A percentile compares a stretch with the other conserved stretches of the same genome.
phyloP scores from a whole-genome alignment of 179 eudicot genomes.

The Heliamphora pulchella region DNA sequence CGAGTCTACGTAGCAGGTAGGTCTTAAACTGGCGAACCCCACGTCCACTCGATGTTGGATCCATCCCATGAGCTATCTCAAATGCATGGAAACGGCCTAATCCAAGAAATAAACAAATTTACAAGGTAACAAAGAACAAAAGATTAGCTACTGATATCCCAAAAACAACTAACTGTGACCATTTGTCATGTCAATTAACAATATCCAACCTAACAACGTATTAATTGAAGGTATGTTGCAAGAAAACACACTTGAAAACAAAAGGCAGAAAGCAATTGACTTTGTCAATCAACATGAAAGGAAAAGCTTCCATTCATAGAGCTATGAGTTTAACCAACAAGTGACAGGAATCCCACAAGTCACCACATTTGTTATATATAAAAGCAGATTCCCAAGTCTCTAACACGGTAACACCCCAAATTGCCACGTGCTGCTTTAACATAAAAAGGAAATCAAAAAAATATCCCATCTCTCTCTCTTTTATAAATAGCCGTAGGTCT shows the following conservation, averaged over 20 bases:
- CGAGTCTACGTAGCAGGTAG: constrained; percentile 69
- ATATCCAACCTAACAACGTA: neutral
- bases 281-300: neutral
- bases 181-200: neutral
- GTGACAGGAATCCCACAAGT: neutral
- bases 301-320: neutral
- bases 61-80: constrained; percentile 89
- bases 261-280: neutral
- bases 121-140: constrained; percentile 16
- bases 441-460: neutral
- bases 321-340: constrained; percentile 1
- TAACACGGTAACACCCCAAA: neutral
- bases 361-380: neutral
- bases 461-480: no score
- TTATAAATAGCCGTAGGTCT: no score
- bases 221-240: neutral
- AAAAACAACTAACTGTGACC: neutral
- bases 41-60: constrained; percentile 80
- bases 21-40: constrained; percentile 99
- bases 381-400: neutral
- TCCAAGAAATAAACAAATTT: constrained; percentile 17
- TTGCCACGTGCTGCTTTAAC: neutral
- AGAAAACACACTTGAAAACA: neutral
- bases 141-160: neutral
- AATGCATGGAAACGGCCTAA: constrained; percentile 96